Base-by-base conservation (phyloP, 2,329 filamentous ascomycete species). In the Exophiala aquamarina region DNA sequence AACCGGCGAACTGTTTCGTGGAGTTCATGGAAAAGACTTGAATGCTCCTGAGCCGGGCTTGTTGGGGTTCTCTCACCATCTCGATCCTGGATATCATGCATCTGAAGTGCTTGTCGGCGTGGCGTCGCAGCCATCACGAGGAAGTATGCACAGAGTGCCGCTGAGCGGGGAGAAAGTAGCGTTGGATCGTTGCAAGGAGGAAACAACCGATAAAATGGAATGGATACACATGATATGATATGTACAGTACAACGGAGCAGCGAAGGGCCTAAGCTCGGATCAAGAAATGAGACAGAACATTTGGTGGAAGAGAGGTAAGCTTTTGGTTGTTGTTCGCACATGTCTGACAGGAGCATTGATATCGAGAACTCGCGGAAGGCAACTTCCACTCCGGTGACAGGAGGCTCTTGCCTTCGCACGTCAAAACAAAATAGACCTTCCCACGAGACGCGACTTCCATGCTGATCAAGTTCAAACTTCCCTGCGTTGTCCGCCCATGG, bases 21-120 rank as follows among this genome's bases (percentile, higher is more conserved):
- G 26, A 50, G 29, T 29, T 55, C 52, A 34, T 57, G 65, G 75
- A 79, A 3, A 14, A 54, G 44, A 23, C 38, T 47, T n/a, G 28
- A 50, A 14, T 35, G 17, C 23, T 36, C 35, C 17, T 14, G 26
- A 10, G 18, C 14, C 13, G 26, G 20, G n/a, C 18, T 36, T 1
- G 39, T 18, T 19, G 14, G 35, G 20, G 9, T 13, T 18, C 17
- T n/a, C 7, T 20, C 35, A 13, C 7, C 10, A 7, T 18, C 14
- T 13, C n/a, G 4, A 17, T 18, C 7, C 7, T 37, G 18, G 20
- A 7, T 8, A 4, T 37, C 35, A 17, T 37, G 14, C 15, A 18
- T 19, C 20, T 15, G 19, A 21, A 13, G 7, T 18, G 14, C 7
- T 19, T 37, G 35, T 15, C n/a, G 35, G 19, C n/a, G 10, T 4